Conservation (phyloP, 2,329 filamentous ascomycete genomes). For the Pseudogymnoascus sp. region DNA sequence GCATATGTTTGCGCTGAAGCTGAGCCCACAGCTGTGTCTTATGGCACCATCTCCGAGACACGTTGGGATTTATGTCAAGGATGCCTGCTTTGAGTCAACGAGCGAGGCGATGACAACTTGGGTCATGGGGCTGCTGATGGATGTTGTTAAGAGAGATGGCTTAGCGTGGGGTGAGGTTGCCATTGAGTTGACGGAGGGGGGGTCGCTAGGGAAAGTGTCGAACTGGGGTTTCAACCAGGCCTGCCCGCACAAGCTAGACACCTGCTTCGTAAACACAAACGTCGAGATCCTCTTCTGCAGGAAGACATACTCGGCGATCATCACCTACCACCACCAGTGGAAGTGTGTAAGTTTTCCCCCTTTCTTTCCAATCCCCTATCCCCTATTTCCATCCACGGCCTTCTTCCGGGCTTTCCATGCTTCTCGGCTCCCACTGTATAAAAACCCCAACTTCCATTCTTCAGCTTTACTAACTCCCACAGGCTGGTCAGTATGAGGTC, state of each 20-base stretch:
- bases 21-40: neutral
- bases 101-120: neutral
- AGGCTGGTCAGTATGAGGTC: conserved; percentile 1
- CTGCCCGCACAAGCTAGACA: neutral
- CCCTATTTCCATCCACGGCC: neutral
- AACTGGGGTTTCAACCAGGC: neutral
- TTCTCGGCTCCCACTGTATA: neutral
- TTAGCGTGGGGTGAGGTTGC: neutral
- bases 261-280: neutral
- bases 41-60: neutral
- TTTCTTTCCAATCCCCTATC: neutral
- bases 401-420: neutral
- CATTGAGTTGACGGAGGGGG: neutral
- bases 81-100: neutral
- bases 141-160: neutral
- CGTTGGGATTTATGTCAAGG: neutral
- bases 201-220: neutral
- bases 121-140: neutral
- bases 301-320: neutral
- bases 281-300: neutral
- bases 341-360: conserved; percentile 7
- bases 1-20: neutral
- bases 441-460: neutral
- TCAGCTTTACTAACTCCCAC: neutral
- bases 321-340: conserved; percentile 6